Evolutionary conservation across 2,329 filamentous ascomycete species (phyloP).

Genomic region (Colletotrichum sp.): DNA sequence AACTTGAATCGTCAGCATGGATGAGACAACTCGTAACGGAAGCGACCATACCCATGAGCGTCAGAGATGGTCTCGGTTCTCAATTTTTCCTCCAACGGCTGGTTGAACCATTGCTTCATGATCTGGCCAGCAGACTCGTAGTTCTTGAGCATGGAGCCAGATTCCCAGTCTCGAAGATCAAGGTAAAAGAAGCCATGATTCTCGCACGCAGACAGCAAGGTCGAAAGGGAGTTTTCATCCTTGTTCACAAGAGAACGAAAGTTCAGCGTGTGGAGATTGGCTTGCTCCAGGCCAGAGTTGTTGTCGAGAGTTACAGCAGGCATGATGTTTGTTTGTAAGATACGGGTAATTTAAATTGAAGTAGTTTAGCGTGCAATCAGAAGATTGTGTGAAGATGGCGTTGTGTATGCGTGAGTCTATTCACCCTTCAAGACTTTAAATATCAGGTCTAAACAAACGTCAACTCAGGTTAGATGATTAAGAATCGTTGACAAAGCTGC

Average conservation of each 20-base stretch:
- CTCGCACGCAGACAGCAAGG: neutral
- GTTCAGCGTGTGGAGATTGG: neutral
- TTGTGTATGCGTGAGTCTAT: neutral
- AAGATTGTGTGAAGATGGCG: neutral
- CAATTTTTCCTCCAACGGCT: neutral
- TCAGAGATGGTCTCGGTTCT: neutral
- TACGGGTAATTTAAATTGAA: neutral
- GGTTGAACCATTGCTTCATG: neutral
- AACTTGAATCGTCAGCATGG: fast-evolving
- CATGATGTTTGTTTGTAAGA: neutral
- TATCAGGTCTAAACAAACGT: neutral
- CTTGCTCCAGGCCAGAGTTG: neutral
- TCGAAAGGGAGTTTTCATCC: neutral
- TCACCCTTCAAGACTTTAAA: neutral
- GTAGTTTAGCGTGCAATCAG: fast-evolving
- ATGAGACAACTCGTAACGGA: fast-evolving
- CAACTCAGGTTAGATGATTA: too few relatives aligned
- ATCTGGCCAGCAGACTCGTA: neutral
- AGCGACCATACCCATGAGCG: neutral
- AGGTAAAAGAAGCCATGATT: neutral
- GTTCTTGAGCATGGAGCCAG: neutral
- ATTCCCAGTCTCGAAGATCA: neutral
- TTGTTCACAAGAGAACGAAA: neutral
- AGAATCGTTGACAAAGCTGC: neutral
- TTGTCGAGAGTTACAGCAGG: neutral